Evolutionary conservation across 257 asterid genomes (phyloP), one percentile per base, ranked within the genome.

Genomic region (Solanum peruvianum): DNA sequence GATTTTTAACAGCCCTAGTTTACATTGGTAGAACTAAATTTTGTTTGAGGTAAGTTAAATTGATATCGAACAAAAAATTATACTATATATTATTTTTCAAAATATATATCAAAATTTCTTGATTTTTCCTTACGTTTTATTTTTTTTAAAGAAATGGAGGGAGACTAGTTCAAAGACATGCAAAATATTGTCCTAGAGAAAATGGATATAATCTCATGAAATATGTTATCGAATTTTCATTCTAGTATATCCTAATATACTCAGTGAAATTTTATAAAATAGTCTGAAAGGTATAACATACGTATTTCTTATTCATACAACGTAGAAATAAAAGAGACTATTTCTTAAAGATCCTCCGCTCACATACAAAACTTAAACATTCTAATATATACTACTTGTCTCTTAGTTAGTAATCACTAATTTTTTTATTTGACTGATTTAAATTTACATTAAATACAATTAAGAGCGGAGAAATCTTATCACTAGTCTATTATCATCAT

Each of bases 251-350:
- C 16, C 1, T 16, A 16, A 52, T 8, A 52, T 52, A 16, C 2
- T 7, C 4, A 52, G 7, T 1, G 1, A 52, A 16, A 52, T 52
- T 16, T 52, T 3, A 52, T 1, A 52, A 52, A 8, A 3, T 15
- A 16, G 8, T 52, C 10, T 16, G 23, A 6, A 52, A 52, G 62
- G 4, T 6, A 52, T 0, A 52, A 6, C 2, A 5, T 49, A 49
- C 3, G 0, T 9, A 2, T 52, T 0, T 4, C 23, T 16, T 52
- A 52, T 6, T 52, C 62, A 9, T 52, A 16, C 7, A 52, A 6
- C 23, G 2, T 16, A 16, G 0, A 52, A 52, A 52, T 52, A 41
- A 16, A 49, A 2, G 2, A 52, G 1, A 16, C 0, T 52, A 3
- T 52, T 52, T 52, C 18, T 3, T 6, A 52, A 52, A 52, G 23